Evolutionary conservation across 768 basidiomycete genomes (phyloP).

Genomic region (Lactarius quietus): DNA sequence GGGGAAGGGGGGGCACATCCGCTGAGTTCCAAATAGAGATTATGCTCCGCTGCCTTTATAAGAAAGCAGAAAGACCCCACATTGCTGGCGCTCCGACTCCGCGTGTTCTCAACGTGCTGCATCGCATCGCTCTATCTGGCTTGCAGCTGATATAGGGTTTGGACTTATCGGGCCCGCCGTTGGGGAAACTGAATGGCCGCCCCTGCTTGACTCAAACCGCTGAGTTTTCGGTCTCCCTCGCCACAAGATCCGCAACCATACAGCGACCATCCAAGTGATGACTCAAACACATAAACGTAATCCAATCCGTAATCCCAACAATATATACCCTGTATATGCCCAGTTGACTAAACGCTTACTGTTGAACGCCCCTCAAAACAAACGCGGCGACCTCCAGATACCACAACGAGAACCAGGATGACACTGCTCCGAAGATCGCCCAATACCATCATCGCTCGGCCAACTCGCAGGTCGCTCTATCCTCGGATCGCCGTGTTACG

Average conservation of each 20-base stretch:
- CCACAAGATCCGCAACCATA: conserved; percentile 17
- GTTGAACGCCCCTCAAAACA: conserved; percentile 15
- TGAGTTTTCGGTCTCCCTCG: conserved; percentile 22
- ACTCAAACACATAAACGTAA: conserved; percentile 6
- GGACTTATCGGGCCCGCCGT: neutral
- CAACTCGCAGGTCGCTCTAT: neutral
- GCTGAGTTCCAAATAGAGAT: conserved; percentile 17
- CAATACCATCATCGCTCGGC: conserved; percentile 24
- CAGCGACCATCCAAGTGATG: conserved; percentile 14
- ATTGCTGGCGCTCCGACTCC: conserved; percentile 18
- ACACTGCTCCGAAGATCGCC: conserved; percentile 24
- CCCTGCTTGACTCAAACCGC: conserved; percentile 5
- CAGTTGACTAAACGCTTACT: conserved; percentile 6
- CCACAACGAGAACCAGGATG: conserved; percentile 19
- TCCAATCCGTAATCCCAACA: conserved; percentile 10
- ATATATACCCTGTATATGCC: conserved; percentile 9
- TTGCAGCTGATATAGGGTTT: neutral
- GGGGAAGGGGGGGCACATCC: neutral
- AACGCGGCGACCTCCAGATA: conserved; percentile 29
- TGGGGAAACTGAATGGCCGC: conserved; percentile 1
- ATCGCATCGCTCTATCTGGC: conserved; percentile 5
- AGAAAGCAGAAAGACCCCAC: neutral
- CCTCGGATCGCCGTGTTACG: conserved; percentile 4
- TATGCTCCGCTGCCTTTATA: conserved; percentile 5
- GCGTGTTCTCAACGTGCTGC: conserved; percentile 21